Conservation (phyloP, 495 filamentous ascomycete species). For the Neurospora sp. region DNA sequence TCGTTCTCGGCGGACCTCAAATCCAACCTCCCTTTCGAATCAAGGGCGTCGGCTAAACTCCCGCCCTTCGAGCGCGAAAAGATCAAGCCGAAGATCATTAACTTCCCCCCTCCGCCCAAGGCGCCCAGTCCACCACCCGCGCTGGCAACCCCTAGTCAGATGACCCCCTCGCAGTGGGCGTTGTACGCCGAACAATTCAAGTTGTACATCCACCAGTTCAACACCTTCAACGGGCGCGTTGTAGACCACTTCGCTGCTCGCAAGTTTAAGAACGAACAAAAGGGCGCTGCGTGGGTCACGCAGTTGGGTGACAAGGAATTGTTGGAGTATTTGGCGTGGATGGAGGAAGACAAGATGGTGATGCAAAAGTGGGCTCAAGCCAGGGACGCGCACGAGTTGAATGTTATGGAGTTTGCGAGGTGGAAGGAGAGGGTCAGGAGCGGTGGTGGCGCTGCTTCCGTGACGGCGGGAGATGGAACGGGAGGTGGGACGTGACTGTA, state of each 20-base stretch:
- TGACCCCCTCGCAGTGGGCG: constrained; percentile 40
- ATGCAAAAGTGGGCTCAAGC: constrained; percentile 54
- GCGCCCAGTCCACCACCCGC: constrained; percentile 35
- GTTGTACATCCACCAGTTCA: constrained; percentile 61
- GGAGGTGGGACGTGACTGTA: background rate
- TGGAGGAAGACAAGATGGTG: constrained; percentile 55
- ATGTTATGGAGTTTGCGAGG: constrained; percentile 48
- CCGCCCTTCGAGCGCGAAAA: constrained; percentile 25
- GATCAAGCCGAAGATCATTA: constrained; percentile 21
- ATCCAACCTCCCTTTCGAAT: constrained; percentile 62
- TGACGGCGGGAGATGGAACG: constrained; percentile 23
- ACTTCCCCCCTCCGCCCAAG: constrained; percentile 54
- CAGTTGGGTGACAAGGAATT: constrained; percentile 37
- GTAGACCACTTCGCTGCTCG: constrained; percentile 56
- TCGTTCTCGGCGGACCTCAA: constrained; percentile 53
- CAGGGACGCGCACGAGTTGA: constrained; percentile 51
- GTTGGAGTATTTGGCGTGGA: constrained; percentile 45
- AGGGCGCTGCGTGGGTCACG: constrained; percentile 41
- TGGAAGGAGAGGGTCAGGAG: constrained; percentile 39
- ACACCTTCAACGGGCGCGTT: constrained; percentile 53
- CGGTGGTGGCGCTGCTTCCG: background rate
- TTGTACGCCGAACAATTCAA: constrained; percentile 53
- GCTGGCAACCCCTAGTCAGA: constrained; percentile 21
- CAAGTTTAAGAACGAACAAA: constrained; percentile 39
- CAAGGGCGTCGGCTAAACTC: constrained; percentile 41